A percentile compares a stretch with the other conserved stretches of the same genome.
Conservation (phyloP, 1,139 yeast species). For the Protomyces gravidus region DNA sequence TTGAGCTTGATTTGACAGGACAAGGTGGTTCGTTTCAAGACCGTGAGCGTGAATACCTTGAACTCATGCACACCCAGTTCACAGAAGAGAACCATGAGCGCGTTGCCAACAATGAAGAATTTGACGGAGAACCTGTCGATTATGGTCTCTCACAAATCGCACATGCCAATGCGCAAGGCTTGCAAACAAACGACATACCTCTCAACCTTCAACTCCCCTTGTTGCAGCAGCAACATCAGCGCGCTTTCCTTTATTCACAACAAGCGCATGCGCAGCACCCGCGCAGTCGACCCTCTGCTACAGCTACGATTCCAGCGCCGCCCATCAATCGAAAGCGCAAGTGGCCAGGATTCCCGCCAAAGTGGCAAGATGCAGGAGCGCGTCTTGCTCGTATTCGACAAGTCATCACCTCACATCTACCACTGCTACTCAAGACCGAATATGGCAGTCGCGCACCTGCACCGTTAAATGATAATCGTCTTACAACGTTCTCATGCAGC, state of each 20-base stretch:
- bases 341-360: conserved; percentile 6
- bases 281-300: not conserved
- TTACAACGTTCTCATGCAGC: conserved; percentile 1
- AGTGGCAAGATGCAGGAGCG: not conserved
- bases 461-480: not conserved
- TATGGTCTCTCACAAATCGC: not conserved
- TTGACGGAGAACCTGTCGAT: not conserved
- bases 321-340: conserved; percentile 8
- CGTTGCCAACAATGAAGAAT: not conserved
- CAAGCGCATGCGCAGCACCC: not conserved
- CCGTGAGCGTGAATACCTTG: not conserved
- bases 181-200: not conserved
- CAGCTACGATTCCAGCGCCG: not conserved
- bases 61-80: not conserved
- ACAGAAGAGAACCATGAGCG: not conserved
- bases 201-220: not conserved
- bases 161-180: not conserved
- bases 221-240: not conserved
- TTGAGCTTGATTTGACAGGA: conserved; percentile 17
- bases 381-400: conserved; percentile 1
- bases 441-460: not conserved
- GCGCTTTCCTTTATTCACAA: not conserved
- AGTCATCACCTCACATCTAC: conserved; percentile 4
- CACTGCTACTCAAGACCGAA: not conserved
- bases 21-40: not conserved